phyloP scores from a whole-genome alignment of 345 rosid species.

The Populus euphratica region DNA sequence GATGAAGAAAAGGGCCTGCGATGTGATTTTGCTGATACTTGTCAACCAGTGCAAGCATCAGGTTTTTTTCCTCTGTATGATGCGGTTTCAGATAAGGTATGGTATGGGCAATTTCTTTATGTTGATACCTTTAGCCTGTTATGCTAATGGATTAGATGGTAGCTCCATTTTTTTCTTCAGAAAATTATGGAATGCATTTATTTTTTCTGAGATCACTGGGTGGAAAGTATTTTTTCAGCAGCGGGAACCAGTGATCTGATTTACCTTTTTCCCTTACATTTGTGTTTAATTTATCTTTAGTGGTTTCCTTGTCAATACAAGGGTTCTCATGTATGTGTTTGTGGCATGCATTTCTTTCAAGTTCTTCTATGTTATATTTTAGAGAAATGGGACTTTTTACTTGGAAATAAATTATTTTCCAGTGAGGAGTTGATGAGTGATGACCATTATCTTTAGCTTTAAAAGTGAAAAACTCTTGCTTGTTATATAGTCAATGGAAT shows the following conservation, averaged over 20 bases:
- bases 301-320: not conserved
- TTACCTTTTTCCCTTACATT: not conserved
- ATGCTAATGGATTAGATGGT: not conserved
- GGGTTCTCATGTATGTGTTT: not conserved
- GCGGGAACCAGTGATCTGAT: not conserved
- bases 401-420: not conserved
- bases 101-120: not conserved
- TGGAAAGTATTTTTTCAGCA: not conserved
- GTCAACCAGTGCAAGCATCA: conserved; percentile 30
- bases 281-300: not conserved
- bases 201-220: not conserved
- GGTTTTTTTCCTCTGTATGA: conserved; percentile 33
- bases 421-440: not conserved
- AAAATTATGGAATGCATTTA: not conserved
- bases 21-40: conserved; percentile 29
- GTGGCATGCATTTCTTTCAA: not conserved
- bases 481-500: not conserved
- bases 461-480: not conserved
- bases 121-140: not conserved
- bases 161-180: not conserved
- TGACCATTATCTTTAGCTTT: not conserved
- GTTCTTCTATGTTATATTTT: not conserved
- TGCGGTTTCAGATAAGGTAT: conserved; percentile 40
- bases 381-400: not conserved
- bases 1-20: conserved; percentile 30